Percentiles rank a stretch among this genome's conserved stretches.
Conservation (phyloP, 306 rosid species). For the Fragaria vesca region DNA sequence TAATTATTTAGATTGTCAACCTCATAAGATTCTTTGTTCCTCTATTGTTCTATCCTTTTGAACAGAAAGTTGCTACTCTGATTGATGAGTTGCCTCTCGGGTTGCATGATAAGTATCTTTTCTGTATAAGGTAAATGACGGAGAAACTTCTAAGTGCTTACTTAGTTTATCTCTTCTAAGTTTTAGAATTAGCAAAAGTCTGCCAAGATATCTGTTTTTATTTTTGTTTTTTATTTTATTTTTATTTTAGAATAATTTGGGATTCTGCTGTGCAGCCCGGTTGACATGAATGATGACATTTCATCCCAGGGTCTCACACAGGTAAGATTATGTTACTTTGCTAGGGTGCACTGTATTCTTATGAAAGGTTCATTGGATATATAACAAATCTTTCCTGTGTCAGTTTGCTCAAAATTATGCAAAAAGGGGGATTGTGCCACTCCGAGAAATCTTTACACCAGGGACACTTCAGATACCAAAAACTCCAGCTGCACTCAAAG, state of each 20-base stretch:
- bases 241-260: constrained; percentile 23
- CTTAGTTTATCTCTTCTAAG: not conserved
- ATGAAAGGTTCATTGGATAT: constrained; percentile 15
- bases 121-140: constrained; percentile 68
- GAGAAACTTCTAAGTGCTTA: constrained; percentile 1
- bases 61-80: constrained; percentile 79
- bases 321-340: constrained; percentile 44
- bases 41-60: constrained; percentile 28
- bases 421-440: constrained; percentile 73
- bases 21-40: constrained; percentile 11
- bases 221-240: constrained; percentile 3
- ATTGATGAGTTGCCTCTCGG: constrained; percentile 75
- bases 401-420: constrained; percentile 87
- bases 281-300: constrained; percentile 78
- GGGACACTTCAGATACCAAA: constrained; percentile 75
- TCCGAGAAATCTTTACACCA: constrained; percentile 83
- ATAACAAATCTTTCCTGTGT: constrained; percentile 8
- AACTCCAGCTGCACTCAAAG: constrained; percentile 68
- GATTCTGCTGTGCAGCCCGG: constrained; percentile 67
- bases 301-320: constrained; percentile 80
- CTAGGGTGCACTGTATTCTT: constrained; percentile 23
- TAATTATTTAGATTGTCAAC: constrained; percentile 9
- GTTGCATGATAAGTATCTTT: constrained; percentile 80
- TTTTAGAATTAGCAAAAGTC: constrained; percentile 10
- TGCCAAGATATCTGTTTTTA: not conserved